Percentiles rank a stretch among this genome's conserved stretches.
Evolutionary conservation across 495 filamentous ascomycete species (phyloP).

Genomic region (Penicillium cataractarum): DNA sequence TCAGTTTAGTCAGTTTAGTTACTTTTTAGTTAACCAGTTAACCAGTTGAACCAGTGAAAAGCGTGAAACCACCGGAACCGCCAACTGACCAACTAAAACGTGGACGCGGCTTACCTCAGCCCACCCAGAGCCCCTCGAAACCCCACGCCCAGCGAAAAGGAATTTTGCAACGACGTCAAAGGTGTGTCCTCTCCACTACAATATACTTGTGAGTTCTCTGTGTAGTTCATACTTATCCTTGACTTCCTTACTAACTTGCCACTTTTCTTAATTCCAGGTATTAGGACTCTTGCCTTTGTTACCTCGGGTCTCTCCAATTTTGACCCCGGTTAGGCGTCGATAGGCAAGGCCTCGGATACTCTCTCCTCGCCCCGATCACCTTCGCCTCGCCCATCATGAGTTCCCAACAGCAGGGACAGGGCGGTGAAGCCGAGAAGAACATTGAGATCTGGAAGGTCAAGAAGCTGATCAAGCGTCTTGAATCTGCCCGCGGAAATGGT

Average conservation of each 20-base stretch:
- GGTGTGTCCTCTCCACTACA: conserved; percentile 2
- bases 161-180: conserved; percentile 49
- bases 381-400: conserved; percentile 74
- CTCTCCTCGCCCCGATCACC: conserved; percentile 35
- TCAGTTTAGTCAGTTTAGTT: too few species aligned
- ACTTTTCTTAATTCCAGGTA: conserved; percentile 8
- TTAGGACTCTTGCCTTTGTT: conserved; percentile 25
- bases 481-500: conserved; percentile 91
- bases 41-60: too few species aligned
- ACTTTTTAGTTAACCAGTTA: not conserved
- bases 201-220: not conserved
- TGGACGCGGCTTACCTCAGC: conserved; percentile 31
- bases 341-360: conserved; percentile 32
- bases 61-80: not conserved
- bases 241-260: not conserved
- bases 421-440: conserved; percentile 93
- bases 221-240: not conserved
- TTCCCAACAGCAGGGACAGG: conserved; percentile 79
- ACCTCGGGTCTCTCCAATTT: conserved; percentile 25
- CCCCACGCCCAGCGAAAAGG: conserved; percentile 45
- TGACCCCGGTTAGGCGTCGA: conserved; percentile 30
- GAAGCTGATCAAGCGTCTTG: conserved; percentile 95
- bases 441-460: conserved; percentile 89
- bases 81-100: not conserved
- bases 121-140: conserved; percentile 30